Conservation (phyloP, 768 basidiomycete species). For the Suillus alpinus region DNA sequence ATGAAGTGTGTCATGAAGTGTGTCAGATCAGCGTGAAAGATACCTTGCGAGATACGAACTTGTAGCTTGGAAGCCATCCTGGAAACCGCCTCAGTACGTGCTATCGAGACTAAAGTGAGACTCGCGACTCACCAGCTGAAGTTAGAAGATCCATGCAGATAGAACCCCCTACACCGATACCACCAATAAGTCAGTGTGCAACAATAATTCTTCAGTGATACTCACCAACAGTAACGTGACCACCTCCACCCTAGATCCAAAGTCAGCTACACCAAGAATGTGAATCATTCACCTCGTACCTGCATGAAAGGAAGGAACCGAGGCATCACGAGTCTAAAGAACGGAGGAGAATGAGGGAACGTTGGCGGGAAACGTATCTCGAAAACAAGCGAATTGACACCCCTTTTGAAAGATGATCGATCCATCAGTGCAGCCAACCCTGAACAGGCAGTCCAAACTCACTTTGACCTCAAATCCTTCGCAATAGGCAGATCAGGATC, state of each 20-base stretch:
- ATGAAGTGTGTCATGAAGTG: neutral
- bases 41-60: constrained; percentile 29
- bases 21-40: constrained; percentile 2
- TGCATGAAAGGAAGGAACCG: constrained; percentile 68
- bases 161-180: constrained; percentile 48
- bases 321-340: constrained; percentile 73
- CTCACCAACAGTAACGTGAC: constrained; percentile 62
- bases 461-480: constrained; percentile 54
- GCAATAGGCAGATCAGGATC: constrained; percentile 59
- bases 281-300: constrained; percentile 10
- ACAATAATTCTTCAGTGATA: neutral
- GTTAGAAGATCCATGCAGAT: constrained; percentile 76
- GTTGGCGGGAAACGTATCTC: constrained; percentile 67
- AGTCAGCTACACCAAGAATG: neutral
- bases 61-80: constrained; percentile 72
- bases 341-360: constrained; percentile 70
- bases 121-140: constrained; percentile 45
- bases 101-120: neutral
- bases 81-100: neutral
- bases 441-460: constrained; percentile 14
- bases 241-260: constrained; percentile 52
- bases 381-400: constrained; percentile 64
- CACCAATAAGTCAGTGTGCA: neutral
- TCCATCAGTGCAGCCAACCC: neutral
- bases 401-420: constrained; percentile 28